Base-by-base conservation (phyloP, 257 asterid species). In the Forsythia viridissima region DNA sequence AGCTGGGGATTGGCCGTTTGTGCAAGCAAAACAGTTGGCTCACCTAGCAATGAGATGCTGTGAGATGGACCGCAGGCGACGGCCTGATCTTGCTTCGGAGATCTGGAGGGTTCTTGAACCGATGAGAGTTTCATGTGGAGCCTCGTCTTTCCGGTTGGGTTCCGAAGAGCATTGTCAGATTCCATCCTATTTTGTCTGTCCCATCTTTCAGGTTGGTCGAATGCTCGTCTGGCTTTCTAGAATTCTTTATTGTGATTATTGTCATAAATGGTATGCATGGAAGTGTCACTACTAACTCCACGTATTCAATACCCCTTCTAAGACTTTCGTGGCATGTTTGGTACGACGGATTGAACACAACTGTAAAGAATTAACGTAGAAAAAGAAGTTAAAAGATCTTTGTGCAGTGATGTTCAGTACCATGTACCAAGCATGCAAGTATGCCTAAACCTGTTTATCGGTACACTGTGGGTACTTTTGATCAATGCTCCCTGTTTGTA, bases 1-100 rank as follows among this genome's bases (percentile, higher is more conserved):
- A 4, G 99, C 97, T 70, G 98, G 99, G 39, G 98, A 93, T 78
- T 95, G 98, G 99, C 99, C 99, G 46, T 95, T 91, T n/a, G 94
- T 95, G 76, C 98, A 92, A 80, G 99, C 99, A n/a, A 89, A 92
- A 71, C 99, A 95, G 84, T 84, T 95, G 82, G 97, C 97, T 84
- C 93, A 93, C 82, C 77, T 95, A 48, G 98, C 92, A 18, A 66
- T 95, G 55, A 86, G 88, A 73, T 93, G 99, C 75, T 82, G 91
- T 55, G 90, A 90, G 20, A 81, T 71, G 81, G 82, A 81, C 80
- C 80, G 91, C 0, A 79, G 84, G 72, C 16, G 52, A 44, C 91
- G 99, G 4, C 98, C 99, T 18, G 98, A 92, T 73, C 97, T 95
- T 82, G 87, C 83, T 57, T 90, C 92, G 12, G 96, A 92, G 81